Conservation (phyloP, 1,284 basidiomycete species). For the Anthracocystis panici-leucophaei region DNA sequence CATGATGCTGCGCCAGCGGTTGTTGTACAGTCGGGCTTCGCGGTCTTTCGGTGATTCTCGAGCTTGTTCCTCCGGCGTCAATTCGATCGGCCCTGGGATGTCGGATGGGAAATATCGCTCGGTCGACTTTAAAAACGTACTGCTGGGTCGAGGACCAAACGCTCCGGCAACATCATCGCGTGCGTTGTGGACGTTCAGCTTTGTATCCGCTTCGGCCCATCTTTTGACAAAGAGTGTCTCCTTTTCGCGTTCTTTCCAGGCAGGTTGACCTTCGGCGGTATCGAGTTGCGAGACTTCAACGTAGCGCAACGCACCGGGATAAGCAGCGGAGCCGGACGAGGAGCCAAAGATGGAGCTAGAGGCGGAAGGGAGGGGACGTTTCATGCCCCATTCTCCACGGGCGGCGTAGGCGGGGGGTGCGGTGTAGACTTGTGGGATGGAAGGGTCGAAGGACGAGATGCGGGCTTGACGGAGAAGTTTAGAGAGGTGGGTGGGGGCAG, state of each 20-base stretch:
- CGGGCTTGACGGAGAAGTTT: conserved; percentile 60
- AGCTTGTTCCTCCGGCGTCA: conserved; percentile 33
- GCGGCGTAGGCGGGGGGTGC: conserved; percentile 58
- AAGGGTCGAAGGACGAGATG: conserved; percentile 59
- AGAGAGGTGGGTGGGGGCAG: conserved; percentile 50
- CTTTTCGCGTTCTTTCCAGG: conserved; percentile 60
- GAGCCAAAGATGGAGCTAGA: conserved; percentile 49
- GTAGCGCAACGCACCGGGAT: conserved; percentile 57
- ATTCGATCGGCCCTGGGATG: conserved; percentile 34
- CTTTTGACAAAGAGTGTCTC: conserved; percentile 60
- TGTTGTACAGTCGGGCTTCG: conserved; percentile 39
- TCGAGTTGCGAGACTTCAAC: conserved; percentile 56
- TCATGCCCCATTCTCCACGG: conserved; percentile 66
- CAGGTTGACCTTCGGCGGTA: conserved; percentile 55
- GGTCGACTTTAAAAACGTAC: conserved; percentile 40
- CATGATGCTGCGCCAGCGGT: conserved; percentile 37
- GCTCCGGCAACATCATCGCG: conserved; percentile 15
- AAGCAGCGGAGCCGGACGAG: conserved; percentile 49
- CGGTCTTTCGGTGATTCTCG: conserved; percentile 22
- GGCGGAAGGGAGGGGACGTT: conserved; percentile 58
- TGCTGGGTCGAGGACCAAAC: conserved; percentile 44
- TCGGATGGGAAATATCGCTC: conserved; percentile 50
- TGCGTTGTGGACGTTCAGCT: conserved; percentile 38
- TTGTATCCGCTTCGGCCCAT: conserved; percentile 58
- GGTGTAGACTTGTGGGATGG: conserved; percentile 60